Conservation (phyloP, 2,329 filamentous ascomycete genomes). For the Calonectria henricotiae region DNA sequence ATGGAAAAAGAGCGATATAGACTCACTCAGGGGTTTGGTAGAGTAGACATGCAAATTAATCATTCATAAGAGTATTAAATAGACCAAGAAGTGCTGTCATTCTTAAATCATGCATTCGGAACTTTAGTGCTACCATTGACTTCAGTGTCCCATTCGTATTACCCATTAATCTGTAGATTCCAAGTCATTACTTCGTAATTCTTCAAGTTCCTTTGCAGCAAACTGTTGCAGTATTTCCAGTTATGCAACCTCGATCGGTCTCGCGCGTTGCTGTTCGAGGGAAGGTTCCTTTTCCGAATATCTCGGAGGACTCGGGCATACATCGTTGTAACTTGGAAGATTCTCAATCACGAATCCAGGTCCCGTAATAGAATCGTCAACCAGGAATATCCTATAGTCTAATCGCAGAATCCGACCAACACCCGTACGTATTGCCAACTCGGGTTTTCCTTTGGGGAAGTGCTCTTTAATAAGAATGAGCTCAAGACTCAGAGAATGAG, state of each 20-base stretch:
- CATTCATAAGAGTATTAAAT: not conserved
- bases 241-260: not conserved
- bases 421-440: slow-evolving; percentile 85
- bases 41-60: slow-evolving; percentile 27
- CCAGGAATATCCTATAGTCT: slow-evolving; percentile 87
- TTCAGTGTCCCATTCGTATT: not conserved
- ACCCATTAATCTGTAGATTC: not conserved
- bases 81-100: not conserved
- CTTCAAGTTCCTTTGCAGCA: not conserved
- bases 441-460: slow-evolving; percentile 76
- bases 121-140: not conserved
- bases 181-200: slow-evolving; percentile 18
- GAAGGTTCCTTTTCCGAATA: slow-evolving; percentile 23
- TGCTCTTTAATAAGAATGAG: slow-evolving; percentile 95
- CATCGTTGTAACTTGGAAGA: slow-evolving; percentile 30
- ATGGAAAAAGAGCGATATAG: slow-evolving; percentile 51
- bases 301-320: slow-evolving; percentile 30
- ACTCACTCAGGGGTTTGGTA: slow-evolving; percentile 44
- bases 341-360: slow-evolving; percentile 30
- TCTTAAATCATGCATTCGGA: no score
- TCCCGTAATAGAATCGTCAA: slow-evolving; percentile 65
- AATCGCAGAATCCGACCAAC: slow-evolving; percentile 91
- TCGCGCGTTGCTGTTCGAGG: not conserved
- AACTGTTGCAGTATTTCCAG: not conserved
- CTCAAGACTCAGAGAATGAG: slow-evolving; percentile 89